Evolutionary conservation across 805 yeast genomes (phyloP).

Genomic region (Teunomyces gatunensis): DNA sequence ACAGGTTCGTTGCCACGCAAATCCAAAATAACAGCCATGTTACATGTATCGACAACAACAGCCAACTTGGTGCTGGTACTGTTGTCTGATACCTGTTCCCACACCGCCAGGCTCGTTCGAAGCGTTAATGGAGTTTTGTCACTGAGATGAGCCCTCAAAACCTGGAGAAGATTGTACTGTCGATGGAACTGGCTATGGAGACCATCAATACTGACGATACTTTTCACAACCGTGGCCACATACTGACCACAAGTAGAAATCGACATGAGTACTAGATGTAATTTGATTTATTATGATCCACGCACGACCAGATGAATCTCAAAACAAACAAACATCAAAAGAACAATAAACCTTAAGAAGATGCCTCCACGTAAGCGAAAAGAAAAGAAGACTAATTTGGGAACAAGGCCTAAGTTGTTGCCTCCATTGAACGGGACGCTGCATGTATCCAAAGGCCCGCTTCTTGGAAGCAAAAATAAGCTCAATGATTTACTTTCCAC

Average conservation of each 20-base stretch:
- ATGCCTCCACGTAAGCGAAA: background rate
- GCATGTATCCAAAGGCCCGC: conserved; percentile 6
- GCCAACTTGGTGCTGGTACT: conserved; percentile 29
- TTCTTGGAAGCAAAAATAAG: conserved; percentile 18
- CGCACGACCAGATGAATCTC: background rate
- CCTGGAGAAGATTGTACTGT: conserved; percentile 8
- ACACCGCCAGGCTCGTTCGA: conserved; percentile 5
- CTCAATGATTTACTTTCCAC: conserved; percentile 13
- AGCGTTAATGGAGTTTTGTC: background rate
- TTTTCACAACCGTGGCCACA: conserved; percentile 13
- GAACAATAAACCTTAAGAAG: background rate
- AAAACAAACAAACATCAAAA: background rate
- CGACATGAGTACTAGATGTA: background rate
- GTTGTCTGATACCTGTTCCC: conserved; percentile 21
- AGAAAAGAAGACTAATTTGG: background rate
- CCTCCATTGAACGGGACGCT: background rate
- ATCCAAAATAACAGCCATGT: conserved; percentile 23
- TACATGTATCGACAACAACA: conserved; percentile 16
- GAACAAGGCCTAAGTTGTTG: background rate
- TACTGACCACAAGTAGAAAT: conserved; percentile 20
- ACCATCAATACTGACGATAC: conserved; percentile 6
- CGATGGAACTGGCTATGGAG: conserved; percentile 4
- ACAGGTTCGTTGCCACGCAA: conserved; percentile 25
- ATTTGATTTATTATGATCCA: background rate
- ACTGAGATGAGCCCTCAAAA: background rate